Evolutionary conservation across 768 basidiomycete genomes (phyloP), one percentile per base, ranked within the genome.

Genomic region (Termitomyces sp.): DNA sequence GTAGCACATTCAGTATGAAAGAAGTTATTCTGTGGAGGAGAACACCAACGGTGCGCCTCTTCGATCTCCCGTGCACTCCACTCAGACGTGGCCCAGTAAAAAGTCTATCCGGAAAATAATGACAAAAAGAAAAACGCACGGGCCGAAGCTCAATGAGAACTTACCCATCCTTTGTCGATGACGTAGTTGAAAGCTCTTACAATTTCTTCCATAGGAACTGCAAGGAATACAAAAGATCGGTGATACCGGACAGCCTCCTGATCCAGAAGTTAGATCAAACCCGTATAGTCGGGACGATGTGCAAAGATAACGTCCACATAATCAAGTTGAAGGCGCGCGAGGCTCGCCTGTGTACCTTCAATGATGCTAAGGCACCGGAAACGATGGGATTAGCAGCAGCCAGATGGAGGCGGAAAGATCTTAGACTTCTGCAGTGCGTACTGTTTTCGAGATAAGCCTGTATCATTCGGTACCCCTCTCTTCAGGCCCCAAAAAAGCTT

Each of bases 401-500:
- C n/a, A n/a, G n/a, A n/a, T n/a, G n/a, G n/a, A 25, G 29, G 29
- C 31, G 29, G 12, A 43, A 43, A 23, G 15, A 25, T 43, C 9
- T 31, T 45, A 6, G n/a, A n/a, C n/a, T n/a, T n/a, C n/a, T n/a
- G n/a, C n/a, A 13, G 18, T 31, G 11, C 43, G 18, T 40, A 13
- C 39, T 40, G 39, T 31, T 20, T 13, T 11, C n/a, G 27, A 31
- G 29, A 31, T 31, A 20, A 35, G 11, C 13, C 33, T 15, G 13
- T 22, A 53, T 76, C 80, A 62, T 86, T 86, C 0, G 78, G 82
- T 12, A 31, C 20, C 20, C 82, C 83, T 11, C 67, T 64, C 55
- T 81, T 66, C 7, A 80, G 67, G 25, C 88, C 89, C 76, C 86
- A 91, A 76, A 84, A 91, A 43, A 91, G 54, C 66, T 91, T 90